Conservation (phyloP, 1,284 basidiomycete species). For the Ganoderma meredithae region DNA sequence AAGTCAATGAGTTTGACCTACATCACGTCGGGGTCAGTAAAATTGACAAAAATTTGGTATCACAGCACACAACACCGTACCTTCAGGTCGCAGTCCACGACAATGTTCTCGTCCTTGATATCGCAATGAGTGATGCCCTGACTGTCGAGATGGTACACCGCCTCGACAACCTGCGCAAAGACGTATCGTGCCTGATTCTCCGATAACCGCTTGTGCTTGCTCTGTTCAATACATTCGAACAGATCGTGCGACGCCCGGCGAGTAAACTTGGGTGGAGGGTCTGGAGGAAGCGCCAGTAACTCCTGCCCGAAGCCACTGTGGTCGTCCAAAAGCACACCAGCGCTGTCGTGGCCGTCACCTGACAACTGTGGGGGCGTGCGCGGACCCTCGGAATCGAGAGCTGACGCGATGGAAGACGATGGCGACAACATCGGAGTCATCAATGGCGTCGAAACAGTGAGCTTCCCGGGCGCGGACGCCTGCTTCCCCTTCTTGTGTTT, state of each 20-base stretch:
- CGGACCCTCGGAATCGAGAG: constrained; percentile 39
- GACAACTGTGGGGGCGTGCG: constrained; percentile 9
- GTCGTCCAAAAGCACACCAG: neutral
- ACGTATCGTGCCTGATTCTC: constrained; percentile 84
- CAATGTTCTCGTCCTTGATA: constrained; percentile 94
- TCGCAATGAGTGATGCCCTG: constrained; percentile 89
- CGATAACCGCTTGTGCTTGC: constrained; percentile 78
- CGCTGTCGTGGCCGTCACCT: neutral
- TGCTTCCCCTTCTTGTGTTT: constrained; percentile 41
- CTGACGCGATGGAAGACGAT: constrained; percentile 36
- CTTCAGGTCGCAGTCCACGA: constrained; percentile 79
- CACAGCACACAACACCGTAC: constrained; percentile 38
- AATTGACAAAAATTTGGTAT: constrained; percentile 6
- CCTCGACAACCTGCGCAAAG: constrained; percentile 89
- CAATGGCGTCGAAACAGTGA: constrained; percentile 39
- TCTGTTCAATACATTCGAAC: constrained; percentile 93
- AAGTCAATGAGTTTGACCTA: constrained; percentile 95
- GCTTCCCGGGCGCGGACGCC: constrained; percentile 40
- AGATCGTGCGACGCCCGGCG: constrained; percentile 88
- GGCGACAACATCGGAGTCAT: constrained; percentile 51
- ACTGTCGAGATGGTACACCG: constrained; percentile 78
- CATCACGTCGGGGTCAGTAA: constrained; percentile 17
- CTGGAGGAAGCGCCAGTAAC: constrained; percentile 30
- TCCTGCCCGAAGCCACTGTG: constrained; percentile 12
- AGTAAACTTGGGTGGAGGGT: constrained; percentile 58